Base-by-base conservation (phyloP, 2,329 filamentous ascomycete species). In the Claviceps fusiformis region DNA sequence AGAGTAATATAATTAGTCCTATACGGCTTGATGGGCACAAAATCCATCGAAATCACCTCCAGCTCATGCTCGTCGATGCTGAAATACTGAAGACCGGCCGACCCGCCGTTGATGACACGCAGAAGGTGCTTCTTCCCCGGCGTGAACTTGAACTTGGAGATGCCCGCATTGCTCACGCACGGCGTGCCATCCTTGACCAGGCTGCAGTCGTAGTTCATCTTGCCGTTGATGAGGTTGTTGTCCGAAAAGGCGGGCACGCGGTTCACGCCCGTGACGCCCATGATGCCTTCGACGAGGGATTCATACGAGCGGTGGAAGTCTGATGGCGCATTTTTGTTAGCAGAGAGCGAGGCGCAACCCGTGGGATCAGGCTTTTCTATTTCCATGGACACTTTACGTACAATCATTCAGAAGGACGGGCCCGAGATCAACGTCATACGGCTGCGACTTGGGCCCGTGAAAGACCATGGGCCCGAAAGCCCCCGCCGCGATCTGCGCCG, bases 351-450 rank as follows among this genome's bases (percentile, higher is more conserved):
- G n/a, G n/a, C n/a, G n/a, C n/a, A n/a, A n/a, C n/a, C n/a, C n/a
- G n/a, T n/a, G n/a, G n/a, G n/a, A n/a, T n/a, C n/a, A n/a, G n/a
- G n/a, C n/a, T n/a, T n/a, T n/a, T n/a, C n/a, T n/a, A n/a, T n/a
- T n/a, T n/a, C n/a, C n/a, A n/a, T n/a, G n/a, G n/a, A n/a, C n/a
- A n/a, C n/a, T n/a, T n/a, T n/a, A 50, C 47, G 8, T 37, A 50
- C 80, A 85, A 61, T 85, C 82, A 17, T 74, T 77, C 6, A 86
- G 63, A 31, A 82, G 72, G 1, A 86, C 60, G 11, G 74, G 67
- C 3, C 84, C 83, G 0, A 85, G 70, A 61, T 87, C 84, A 51
- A 77, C 72, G 57, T 87, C 82, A 60, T 84, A 85, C 61, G 80
- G 73, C 15, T 74, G 71, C 2, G 76, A 75, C 0, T 75, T 73